Percentiles rank a stretch among this genome's conserved stretches.
phyloP scores from a whole-genome alignment of 164 flowering plant genomes.

The Warburgia ugandensis region DNA sequence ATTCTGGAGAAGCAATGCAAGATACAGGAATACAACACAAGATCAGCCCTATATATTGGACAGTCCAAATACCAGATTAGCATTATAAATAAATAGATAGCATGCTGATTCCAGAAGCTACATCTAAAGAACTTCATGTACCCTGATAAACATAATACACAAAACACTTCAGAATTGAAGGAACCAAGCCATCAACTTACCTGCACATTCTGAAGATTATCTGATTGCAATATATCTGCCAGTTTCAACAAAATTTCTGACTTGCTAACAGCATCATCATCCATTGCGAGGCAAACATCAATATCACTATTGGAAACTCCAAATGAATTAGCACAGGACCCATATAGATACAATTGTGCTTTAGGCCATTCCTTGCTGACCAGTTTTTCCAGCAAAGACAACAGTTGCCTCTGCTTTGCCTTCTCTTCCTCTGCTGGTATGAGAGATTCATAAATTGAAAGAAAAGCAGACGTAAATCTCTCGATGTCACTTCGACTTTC shows the following conservation, averaged over 20 bases:
- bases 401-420: constrained; percentile 69
- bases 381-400: constrained; percentile 56
- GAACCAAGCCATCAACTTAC: constrained; percentile 24
- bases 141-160: neutral
- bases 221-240: constrained; percentile 76
- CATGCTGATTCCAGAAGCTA: no score
- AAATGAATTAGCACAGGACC: constrained; percentile 96
- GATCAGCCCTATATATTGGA: no score
- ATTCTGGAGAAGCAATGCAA: no score
- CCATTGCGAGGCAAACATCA: constrained; percentile 86
- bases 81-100: no score
- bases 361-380: constrained; percentile 86
- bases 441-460: constrained; percentile 63
- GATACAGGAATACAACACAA: no score
- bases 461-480: constrained; percentile 41
- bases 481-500: constrained; percentile 62
- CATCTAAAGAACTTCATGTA: no score
- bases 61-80: no score
- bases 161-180: neutral
- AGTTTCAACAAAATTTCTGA: constrained; percentile 69
- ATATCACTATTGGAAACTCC: constrained; percentile 91
- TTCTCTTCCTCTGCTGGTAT: constrained; percentile 88
- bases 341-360: constrained; percentile 73
- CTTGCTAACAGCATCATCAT: constrained; percentile 45
- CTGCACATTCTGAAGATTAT: constrained; percentile 90